A percentile compares a stretch with the other conserved stretches of the same genome.
Conservation (phyloP, 2,329 filamentous ascomycete genomes). For the Paracorniculantispora psalliotae region DNA sequence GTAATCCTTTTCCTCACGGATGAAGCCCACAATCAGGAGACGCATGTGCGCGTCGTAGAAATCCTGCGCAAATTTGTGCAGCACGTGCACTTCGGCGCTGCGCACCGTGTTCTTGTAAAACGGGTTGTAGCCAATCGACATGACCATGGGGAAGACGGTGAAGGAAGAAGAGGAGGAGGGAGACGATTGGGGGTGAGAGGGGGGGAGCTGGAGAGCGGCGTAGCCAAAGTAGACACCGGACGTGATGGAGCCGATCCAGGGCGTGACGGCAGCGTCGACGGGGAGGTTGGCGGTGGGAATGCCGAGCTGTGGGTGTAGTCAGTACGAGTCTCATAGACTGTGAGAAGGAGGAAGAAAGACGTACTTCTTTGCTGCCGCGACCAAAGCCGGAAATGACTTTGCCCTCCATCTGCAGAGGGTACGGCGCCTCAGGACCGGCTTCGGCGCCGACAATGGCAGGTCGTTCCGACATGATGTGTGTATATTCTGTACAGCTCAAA, state of each 20-base stretch:
- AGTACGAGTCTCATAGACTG: not conserved
- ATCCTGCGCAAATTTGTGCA: slow-evolving; percentile 70
- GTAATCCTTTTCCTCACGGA: slow-evolving; percentile 87
- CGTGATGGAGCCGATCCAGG: slow-evolving; percentile 58
- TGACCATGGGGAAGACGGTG: slow-evolving; percentile 74
- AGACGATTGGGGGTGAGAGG: slow-evolving; percentile 38
- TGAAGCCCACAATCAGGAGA: slow-evolving; percentile 77
- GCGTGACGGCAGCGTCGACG: slow-evolving; percentile 56
- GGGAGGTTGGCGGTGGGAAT: slow-evolving; percentile 94
- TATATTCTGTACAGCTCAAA: too few species aligned
- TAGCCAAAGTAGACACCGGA: slow-evolving; percentile 94
- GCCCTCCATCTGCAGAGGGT: slow-evolving; percentile 77
- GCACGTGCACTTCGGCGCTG: slow-evolving; percentile 84
- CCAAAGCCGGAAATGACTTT: slow-evolving; percentile 91
- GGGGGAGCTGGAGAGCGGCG: slow-evolving; percentile 63
- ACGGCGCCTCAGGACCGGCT: slow-evolving; percentile 69
- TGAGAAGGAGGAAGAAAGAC: slow-evolving; percentile 16
- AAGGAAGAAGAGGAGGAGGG: slow-evolving; percentile 23
- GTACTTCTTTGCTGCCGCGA: slow-evolving; percentile 83
- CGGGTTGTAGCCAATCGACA: slow-evolving; percentile 95
- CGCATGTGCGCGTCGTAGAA: slow-evolving; percentile 84
- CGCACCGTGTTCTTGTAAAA: slow-evolving; percentile 91
- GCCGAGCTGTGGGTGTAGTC: slow-evolving; percentile 58
- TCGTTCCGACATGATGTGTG: slow-evolving; percentile 38
- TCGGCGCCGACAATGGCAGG: slow-evolving; percentile 69